Evolutionary conservation across 306 rosid species (phyloP), one percentile per base, ranked within the genome.

Genomic region (Sicyos edulis): DNA sequence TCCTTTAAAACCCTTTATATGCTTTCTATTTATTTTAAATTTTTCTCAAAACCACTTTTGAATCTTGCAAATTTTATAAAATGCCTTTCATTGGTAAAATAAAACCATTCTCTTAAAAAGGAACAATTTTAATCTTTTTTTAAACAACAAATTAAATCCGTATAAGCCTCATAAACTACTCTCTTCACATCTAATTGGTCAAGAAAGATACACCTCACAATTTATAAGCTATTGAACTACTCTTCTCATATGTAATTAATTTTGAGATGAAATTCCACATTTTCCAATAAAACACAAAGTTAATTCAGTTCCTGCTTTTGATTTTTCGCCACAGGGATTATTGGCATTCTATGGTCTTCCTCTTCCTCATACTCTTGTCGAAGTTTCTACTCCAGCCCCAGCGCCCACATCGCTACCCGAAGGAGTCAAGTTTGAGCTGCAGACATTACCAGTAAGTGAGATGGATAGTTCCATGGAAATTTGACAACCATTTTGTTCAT

Each of bases 311-410:
- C 10, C 14, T 66, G 11, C 13, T 12, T 32, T 61, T 29, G 11
- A 24, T 26, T 26, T 29, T 32, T 15, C 64, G 34, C 34, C 19
- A 7, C n/a, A 88, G 93, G 90, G 93, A n/a, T 77, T 88, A 77
- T 79, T 88, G 79, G 76, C 77, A 74, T 88, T 83, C 79, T 88
- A 88, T 77, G 88, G 82, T 56, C 88, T 88, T 60, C 93, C 90
- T 62, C 79, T 79, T 47, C 90, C 90, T 54, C 82, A 86, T 21
- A 79, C 80, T 67, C 83, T 82, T 0, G 87, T 77, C 52, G 71
- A 82, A 79, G 76, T 58, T 70, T 22, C 79, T 67, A 64, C 19
- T 37, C 70, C 76, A 51, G 74, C 79, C 40, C 92, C 92, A 54
- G 53, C 11, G 1, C n/a, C 37, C 6, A 5, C 86, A 71, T 79